phyloP scores from a whole-genome alignment of 345 rosid genomes.

The Firmiana major region DNA sequence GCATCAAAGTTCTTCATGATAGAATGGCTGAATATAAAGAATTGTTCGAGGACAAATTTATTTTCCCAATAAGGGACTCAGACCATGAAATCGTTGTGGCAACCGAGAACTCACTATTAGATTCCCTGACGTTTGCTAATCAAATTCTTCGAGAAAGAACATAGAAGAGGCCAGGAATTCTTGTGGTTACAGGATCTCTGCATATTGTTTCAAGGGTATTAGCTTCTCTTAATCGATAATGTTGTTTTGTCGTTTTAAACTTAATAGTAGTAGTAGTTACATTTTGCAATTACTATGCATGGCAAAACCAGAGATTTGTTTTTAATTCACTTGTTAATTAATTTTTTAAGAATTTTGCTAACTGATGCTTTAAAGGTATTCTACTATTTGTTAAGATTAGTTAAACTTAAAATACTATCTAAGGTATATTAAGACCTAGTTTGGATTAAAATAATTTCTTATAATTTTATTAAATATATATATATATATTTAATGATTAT shows the following conservation, averaged over 20 bases:
- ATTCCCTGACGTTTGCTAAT: slow-evolving; percentile 31
- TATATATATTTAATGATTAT: too few species aligned
- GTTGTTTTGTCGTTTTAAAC: too few species aligned
- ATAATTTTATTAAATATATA: too few species aligned
- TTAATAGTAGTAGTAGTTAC: too few species aligned
- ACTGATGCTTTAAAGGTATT: too few species aligned
- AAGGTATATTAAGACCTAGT: too few species aligned
- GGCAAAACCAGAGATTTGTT: not conserved
- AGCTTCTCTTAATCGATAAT: slow-evolving; percentile 4
- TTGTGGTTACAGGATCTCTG: slow-evolving; percentile 62
- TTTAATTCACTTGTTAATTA: not conserved
- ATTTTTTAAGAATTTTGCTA: too few species aligned
- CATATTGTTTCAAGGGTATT: slow-evolving; percentile 3
- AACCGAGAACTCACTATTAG: slow-evolving; percentile 27
- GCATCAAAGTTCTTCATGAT: slow-evolving; percentile 29
- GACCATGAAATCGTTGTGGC: slow-evolving; percentile 33
- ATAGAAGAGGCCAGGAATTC: slow-evolving; percentile 20
- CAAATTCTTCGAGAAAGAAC: slow-evolving; percentile 34
- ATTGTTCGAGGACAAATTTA: slow-evolving; percentile 1
- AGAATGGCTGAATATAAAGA: slow-evolving; percentile 29
- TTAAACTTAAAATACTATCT: too few species aligned
- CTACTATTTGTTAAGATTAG: too few species aligned
- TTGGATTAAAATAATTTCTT: too few species aligned
- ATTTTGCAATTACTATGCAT: not conserved
- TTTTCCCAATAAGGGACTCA: not conserved